Conservation (phyloP, 352 stramenopile species). For the Phytophthora ramorum region DNA sequence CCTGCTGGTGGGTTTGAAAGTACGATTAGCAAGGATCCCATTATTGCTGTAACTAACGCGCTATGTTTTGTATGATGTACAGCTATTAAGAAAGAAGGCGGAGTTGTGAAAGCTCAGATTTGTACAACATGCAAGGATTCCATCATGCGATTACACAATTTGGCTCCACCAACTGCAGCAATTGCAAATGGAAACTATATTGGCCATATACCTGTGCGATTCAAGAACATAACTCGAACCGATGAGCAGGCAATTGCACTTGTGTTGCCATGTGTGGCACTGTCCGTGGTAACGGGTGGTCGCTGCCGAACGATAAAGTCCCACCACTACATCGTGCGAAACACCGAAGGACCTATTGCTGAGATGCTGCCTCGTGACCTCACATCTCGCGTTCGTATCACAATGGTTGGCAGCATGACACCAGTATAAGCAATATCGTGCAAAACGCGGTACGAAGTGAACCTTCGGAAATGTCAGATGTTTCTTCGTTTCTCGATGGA, state of each 20-base stretch:
- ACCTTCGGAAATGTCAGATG: no score
- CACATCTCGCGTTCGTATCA: not conserved
- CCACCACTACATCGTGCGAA: not conserved
- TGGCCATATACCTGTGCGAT: not conserved
- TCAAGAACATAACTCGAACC: not conserved
- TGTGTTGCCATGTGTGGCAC: not conserved
- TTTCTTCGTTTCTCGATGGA: no score
- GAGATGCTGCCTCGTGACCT: not conserved
- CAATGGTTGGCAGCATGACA: not conserved
- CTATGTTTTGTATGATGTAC: no score
- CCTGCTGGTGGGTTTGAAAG: not conserved
- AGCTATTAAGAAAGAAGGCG: no score
- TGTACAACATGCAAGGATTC: not conserved
- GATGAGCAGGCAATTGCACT: not conserved
- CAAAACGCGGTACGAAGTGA: not conserved
- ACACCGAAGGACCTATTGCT: not conserved
- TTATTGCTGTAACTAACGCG: no score
- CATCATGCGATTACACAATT: not conserved
- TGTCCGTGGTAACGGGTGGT: not conserved
- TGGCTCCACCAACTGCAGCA: no score
- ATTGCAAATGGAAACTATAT: not conserved
- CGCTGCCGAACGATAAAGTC: not conserved
- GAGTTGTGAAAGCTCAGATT: no score
- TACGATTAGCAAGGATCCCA: no score
- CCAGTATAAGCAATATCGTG: not conserved